Percentiles rank a stretch among this genome's conserved stretches.
These are phyloP conservation scores for Chondrus crispus DNA, from an alignment of 23 red algal genomes.

Conservation along the genomic window DNA sequence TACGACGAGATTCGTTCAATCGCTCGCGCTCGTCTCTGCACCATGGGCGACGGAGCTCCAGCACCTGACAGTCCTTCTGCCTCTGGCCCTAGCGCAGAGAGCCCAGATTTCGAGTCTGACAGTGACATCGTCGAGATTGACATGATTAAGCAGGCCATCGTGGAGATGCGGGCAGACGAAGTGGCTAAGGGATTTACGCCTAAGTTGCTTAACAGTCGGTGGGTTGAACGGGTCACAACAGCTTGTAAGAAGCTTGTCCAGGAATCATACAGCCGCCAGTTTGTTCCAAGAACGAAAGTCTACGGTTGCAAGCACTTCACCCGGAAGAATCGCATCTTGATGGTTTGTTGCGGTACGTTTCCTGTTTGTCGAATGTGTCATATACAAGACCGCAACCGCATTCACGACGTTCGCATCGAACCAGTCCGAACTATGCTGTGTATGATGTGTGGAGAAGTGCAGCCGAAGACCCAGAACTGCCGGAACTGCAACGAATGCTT, in stretches of 20 bases:
- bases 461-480: slow-evolving; percentile 62
- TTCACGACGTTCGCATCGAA: slow-evolving; percentile 68
- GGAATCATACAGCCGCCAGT: slow-evolving; percentile 45
- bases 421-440: slow-evolving; percentile 69
- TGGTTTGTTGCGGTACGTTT: slow-evolving; percentile 68
- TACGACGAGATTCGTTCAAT: slow-evolving; percentile 55
- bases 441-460: slow-evolving; percentile 67
- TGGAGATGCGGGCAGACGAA: slow-evolving; percentile 68
- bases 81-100: not conserved
- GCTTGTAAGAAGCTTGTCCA: slow-evolving; percentile 39
- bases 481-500: slow-evolving; percentile 47
- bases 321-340: slow-evolving; percentile 57
- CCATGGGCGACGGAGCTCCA: not conserved
- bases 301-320: slow-evolving; percentile 60
- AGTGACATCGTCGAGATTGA: slow-evolving; percentile 33
- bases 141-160: slow-evolving; percentile 56
- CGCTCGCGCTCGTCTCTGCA: slow-evolving; percentile 2
- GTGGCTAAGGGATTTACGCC: slow-evolving; percentile 40
- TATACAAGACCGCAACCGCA: slow-evolving; percentile 56
- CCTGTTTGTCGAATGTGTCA: slow-evolving; percentile 72
- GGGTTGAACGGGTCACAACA: slow-evolving; percentile 37
- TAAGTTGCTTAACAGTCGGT: slow-evolving; percentile 23
- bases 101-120: not conserved
- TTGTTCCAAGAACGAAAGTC: slow-evolving; percentile 38
- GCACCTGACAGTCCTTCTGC: not conserved